phyloP scores from a whole-genome alignment of 805 yeast genomes.

The Ogataea chonburiensis region DNA sequence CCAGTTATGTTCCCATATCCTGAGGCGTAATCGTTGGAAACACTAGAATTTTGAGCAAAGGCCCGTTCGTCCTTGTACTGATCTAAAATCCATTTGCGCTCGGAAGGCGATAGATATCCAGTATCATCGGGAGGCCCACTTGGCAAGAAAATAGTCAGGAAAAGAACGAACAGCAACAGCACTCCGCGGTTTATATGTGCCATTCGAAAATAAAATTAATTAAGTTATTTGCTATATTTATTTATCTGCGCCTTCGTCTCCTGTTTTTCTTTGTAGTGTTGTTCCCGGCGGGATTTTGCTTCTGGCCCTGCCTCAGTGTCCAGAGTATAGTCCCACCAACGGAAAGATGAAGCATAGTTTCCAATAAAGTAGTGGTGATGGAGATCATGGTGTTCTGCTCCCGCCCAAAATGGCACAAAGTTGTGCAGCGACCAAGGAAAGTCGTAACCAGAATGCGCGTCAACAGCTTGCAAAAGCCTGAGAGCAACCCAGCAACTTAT shows the following conservation, averaged over 20 bases:
- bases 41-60: constrained; percentile 35
- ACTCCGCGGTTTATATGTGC: constrained; percentile 30
- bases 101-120: constrained; percentile 26
- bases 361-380: constrained; percentile 63
- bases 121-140: constrained; percentile 37
- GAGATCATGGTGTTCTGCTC: constrained; percentile 61
- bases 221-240: background rate
- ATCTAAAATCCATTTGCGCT: constrained; percentile 30
- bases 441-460: constrained; percentile 60
- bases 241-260: constrained; percentile 31
- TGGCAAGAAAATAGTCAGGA: constrained; percentile 42
- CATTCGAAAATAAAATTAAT: constrained; percentile 3
- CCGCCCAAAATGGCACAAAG: constrained; percentile 63
- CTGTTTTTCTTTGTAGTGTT: constrained; percentile 40
- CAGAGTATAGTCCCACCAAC: constrained; percentile 55
- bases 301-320: constrained; percentile 57
- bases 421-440: constrained; percentile 60
- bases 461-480: constrained; percentile 58
- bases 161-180: constrained; percentile 36
- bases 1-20: constrained; percentile 80
- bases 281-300: constrained; percentile 49
- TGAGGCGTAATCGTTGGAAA: constrained; percentile 41
- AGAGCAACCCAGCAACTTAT: constrained; percentile 51
- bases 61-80: constrained; percentile 36
- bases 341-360: constrained; percentile 54